Evolutionary conservation across 305 asterid species (phyloP).

Genomic region (Plantago lanceolata): DNA sequence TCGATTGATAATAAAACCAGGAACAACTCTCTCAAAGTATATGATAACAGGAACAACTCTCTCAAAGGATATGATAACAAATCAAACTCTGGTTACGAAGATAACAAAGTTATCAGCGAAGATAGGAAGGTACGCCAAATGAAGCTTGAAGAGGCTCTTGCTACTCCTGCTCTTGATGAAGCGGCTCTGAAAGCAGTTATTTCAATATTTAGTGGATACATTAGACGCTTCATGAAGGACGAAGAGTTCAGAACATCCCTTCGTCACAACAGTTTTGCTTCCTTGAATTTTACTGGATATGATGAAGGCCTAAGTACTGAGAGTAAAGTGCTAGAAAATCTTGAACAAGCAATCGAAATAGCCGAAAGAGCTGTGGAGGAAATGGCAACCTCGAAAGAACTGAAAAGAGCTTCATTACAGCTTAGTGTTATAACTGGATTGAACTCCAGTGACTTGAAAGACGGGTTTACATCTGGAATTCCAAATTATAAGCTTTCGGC

Average conservation of each 20-base stretch:
- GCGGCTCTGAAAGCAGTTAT: conserved; percentile 64
- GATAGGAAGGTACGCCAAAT: conserved; percentile 31
- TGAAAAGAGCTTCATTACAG: conserved; percentile 73
- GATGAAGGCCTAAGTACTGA: conserved; percentile 37
- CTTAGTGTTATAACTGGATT: conserved; percentile 86
- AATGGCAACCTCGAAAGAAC: conserved; percentile 38
- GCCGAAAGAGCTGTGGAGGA: conserved; percentile 63
- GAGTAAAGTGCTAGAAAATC: conserved; percentile 57
- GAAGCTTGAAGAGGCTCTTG: conserved; percentile 33
- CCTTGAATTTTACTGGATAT: conserved; percentile 37
- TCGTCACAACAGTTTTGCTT: conserved; percentile 52
- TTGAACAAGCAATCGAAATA: conserved; percentile 67
- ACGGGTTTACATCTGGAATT: conserved; percentile 56
- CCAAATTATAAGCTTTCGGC: conserved; percentile 66
- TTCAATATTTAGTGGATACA: conserved; percentile 52
- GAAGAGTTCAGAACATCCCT: conserved; percentile 67
- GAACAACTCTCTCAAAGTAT: conserved; percentile 31
- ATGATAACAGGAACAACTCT: conserved; percentile 25
- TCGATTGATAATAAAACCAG: conserved; percentile 22
- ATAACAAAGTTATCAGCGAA: conserved; percentile 24
- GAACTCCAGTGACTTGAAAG: conserved; percentile 47
- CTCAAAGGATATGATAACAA: conserved; percentile 25
- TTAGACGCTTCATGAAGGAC: conserved; percentile 45
- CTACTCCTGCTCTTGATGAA: conserved; percentile 64
- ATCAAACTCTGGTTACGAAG: conserved; percentile 16